These are phyloP conservation scores for Leccinellum albellum DNA, from an alignment of 768 basidiomycete genomes.

Conservation along the genomic window DNA sequence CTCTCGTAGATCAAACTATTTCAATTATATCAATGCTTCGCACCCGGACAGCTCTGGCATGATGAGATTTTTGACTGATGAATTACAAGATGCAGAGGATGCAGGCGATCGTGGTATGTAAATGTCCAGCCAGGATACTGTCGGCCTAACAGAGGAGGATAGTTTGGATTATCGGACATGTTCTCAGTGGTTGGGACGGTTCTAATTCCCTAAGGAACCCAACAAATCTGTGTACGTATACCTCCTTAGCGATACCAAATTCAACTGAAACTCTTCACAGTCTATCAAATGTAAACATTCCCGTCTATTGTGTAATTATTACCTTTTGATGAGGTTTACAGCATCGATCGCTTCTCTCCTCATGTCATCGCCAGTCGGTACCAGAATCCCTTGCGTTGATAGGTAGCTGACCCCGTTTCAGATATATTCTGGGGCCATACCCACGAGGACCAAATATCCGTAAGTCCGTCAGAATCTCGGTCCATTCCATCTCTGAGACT, in stretches of 20 bases:
- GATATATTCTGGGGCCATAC: slow-evolving; percentile 79
- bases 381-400: background rate
- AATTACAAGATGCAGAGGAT: slow-evolving; percentile 77
- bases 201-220: slow-evolving; percentile 59
- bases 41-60: slow-evolving; percentile 69
- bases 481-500: background rate
- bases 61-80: slow-evolving; percentile 73
- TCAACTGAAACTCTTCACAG: slow-evolving; percentile 22
- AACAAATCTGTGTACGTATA: slow-evolving; percentile 60
- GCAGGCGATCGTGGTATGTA: slow-evolving; percentile 62
- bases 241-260: background rate
- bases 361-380: slow-evolving; percentile 71
- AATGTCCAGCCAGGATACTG: background rate
- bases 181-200: slow-evolving; percentile 68
- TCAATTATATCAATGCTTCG: slow-evolving; percentile 75
- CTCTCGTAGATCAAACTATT: slow-evolving; percentile 54
- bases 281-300: slow-evolving; percentile 44
- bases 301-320: background rate
- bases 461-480: slow-evolving; percentile 24
- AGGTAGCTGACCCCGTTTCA: slow-evolving; percentile 23
- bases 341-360: slow-evolving; percentile 74
- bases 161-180: slow-evolving; percentile 57
- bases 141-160: slow-evolving; percentile 10
- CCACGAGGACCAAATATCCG: slow-evolving; percentile 70
- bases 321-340: slow-evolving; percentile 20